These are phyloP conservation scores for Aspergillus chevalieri DNA, from an alignment of 2,329 filamentous ascomycete genomes.

Conservation along the genomic window DNA sequence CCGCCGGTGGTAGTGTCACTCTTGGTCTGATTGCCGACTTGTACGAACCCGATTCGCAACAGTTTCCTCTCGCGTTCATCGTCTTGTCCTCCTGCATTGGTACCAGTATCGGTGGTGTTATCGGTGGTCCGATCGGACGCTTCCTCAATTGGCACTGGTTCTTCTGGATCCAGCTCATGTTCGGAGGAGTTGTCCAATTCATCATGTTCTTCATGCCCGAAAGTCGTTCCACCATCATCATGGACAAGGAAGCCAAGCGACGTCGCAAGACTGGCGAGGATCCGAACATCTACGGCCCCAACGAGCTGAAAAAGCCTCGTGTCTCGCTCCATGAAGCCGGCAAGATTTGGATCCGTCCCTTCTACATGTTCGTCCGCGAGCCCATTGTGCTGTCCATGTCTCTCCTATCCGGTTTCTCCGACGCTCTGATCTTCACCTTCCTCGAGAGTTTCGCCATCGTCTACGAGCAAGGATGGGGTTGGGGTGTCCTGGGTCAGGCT, in stretches of 20 bases:
- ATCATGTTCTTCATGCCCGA: constrained; percentile 50
- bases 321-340: constrained; percentile 37
- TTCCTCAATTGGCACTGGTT: constrained; percentile 49
- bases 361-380: constrained; percentile 65
- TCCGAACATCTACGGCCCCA: constrained; percentile 61
- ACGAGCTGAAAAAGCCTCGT: constrained; percentile 41
- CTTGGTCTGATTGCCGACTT: constrained; percentile 56
- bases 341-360: constrained; percentile 56
- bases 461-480: constrained; percentile 53
- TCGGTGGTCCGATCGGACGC: constrained; percentile 44
- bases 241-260: constrained; percentile 53
- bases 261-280: constrained; percentile 45
- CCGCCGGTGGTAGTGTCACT: constrained; percentile 55
- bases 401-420: constrained; percentile 63
- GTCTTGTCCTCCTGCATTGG: constrained; percentile 48
- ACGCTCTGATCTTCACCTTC: constrained; percentile 64
- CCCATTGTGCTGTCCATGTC: constrained; percentile 65
- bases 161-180: constrained; percentile 56
- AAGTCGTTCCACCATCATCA: constrained; percentile 50
- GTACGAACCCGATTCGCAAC: constrained; percentile 47
- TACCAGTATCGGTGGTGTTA: constrained; percentile 45
- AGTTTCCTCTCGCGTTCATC: constrained; percentile 52
- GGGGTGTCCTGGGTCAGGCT: constrained; percentile 52
- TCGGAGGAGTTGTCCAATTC: constrained; percentile 48
- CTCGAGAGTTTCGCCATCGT: constrained; percentile 53